These are phyloP conservation scores for Fraxinus pennsylvanica DNA, from an alignment of 257 asterid species.

Conservation along the genomic window DNA sequence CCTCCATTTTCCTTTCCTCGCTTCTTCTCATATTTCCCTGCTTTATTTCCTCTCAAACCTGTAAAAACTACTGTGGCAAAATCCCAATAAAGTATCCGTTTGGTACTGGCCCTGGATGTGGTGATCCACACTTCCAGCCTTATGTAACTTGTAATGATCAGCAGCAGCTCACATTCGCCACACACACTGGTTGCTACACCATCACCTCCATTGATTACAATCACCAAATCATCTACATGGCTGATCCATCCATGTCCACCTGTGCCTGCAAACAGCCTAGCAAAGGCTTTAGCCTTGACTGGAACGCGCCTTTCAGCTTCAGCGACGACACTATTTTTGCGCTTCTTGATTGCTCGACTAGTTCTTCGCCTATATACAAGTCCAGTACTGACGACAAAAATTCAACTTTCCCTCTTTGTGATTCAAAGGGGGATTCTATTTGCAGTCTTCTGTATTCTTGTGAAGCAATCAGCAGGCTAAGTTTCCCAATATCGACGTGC, in stretches of 20 bases:
- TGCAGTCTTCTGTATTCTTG: constrained; percentile 67
- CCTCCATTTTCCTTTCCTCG: constrained; percentile 22
- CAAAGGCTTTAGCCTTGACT: constrained; percentile 78
- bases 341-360: constrained; percentile 54
- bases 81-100: constrained; percentile 69
- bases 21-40: constrained; percentile 36
- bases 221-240: constrained; percentile 54
- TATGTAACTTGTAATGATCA: constrained; percentile 52
- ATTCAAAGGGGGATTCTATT: constrained; percentile 50
- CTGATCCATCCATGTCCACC: constrained; percentile 81
- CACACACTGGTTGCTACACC: constrained; percentile 70
- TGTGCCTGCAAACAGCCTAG: constrained; percentile 75
- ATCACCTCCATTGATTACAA: constrained; percentile 74
- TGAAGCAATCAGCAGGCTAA: constrained; percentile 54
- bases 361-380: constrained; percentile 53
- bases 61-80: constrained; percentile 62
- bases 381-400: constrained; percentile 30
- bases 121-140: constrained; percentile 69
- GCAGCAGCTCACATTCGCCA: constrained; percentile 58
- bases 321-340: constrained; percentile 64
- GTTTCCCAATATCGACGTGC: constrained; percentile 57
- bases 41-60: constrained; percentile 50
- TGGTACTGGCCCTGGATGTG: constrained; percentile 80
- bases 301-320: constrained; percentile 73
- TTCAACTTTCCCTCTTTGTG: constrained; percentile 57